A percentile compares a stretch with the other conserved stretches of the same genome.
phyloP scores from a whole-genome alignment of 2,329 filamentous ascomycete species.

The Aspergillus terreus region DNA sequence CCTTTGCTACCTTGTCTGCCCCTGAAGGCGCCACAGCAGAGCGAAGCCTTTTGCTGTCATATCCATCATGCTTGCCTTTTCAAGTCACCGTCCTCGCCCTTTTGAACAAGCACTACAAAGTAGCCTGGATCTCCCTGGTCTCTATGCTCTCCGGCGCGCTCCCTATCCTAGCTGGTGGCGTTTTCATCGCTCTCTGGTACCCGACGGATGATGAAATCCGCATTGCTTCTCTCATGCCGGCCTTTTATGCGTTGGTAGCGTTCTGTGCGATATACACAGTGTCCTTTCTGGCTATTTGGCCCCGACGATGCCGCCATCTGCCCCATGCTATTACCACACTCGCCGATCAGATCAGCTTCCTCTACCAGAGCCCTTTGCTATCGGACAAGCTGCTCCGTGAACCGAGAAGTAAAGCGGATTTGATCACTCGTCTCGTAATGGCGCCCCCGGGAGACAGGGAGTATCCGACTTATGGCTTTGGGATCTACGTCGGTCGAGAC shows the following conservation, averaged over 20 bases:
- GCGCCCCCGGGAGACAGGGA: constrained; percentile 38
- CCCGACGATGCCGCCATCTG: constrained; percentile 59
- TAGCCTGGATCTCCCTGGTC: constrained; percentile 54
- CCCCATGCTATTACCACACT: constrained; percentile 71
- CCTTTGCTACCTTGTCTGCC: constrained; percentile 53
- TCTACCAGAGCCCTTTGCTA: constrained; percentile 68
- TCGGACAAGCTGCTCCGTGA: constrained; percentile 70
- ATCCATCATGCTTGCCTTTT: constrained; percentile 52
- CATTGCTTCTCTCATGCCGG: constrained; percentile 70
- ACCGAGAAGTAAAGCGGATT: constrained; percentile 62
- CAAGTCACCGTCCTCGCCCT: constrained; percentile 51
- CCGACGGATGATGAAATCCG: constrained; percentile 40
- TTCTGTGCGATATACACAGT: constrained; percentile 67
- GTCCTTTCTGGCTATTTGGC: constrained; percentile 61
- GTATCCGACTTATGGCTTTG: constrained; percentile 52
- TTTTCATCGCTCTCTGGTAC: constrained; percentile 62
- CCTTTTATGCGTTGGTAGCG: constrained; percentile 68
- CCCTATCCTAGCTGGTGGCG: constrained; percentile 57
- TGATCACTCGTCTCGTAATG: constrained; percentile 65
- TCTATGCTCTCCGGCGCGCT: constrained; percentile 51
- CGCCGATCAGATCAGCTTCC: constrained; percentile 73
- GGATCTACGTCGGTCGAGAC: constrained; percentile 55
- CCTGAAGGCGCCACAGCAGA: constrained; percentile 53
- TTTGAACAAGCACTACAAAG: constrained; percentile 54
- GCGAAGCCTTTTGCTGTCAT: constrained; percentile 54